Percentiles rank a stretch among this genome's conserved stretches.
phyloP scores from a whole-genome alignment of 345 rosid genomes.

The Citrus cavaleriei region DNA sequence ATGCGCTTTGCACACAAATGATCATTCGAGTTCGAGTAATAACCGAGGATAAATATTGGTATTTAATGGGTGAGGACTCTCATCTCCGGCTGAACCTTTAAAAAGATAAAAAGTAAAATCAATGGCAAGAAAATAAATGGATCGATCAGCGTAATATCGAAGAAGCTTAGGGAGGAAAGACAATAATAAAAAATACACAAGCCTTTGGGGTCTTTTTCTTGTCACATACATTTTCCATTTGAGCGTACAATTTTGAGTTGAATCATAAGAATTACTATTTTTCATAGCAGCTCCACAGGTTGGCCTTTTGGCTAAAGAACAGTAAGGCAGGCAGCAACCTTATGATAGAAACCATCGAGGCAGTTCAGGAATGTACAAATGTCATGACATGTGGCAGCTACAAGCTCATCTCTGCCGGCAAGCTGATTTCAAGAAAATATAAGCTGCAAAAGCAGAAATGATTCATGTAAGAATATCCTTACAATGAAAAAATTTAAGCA shows the following conservation, averaged over 20 bases:
- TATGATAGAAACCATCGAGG: neutral
- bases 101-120: neutral
- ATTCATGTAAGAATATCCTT: neutral
- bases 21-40: too few relatives aligned
- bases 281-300: neutral
- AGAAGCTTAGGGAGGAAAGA: neutral
- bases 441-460: conserved; percentile 48
- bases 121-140: neutral
- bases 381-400: conserved; percentile 17
- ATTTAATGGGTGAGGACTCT: too few relatives aligned
- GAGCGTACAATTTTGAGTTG: neutral
- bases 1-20: too few relatives aligned
- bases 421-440: conserved; percentile 77
- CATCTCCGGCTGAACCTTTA: too few relatives aligned
- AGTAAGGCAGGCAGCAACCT: neutral
- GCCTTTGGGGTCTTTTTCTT: neutral
- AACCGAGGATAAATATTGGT: too few relatives aligned
- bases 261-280: neutral
- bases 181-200: neutral
- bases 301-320: neutral
- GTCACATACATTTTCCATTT: neutral
- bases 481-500: neutral
- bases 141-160: neutral
- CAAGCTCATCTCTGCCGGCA: conserved; percentile 69
- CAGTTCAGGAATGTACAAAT: conserved; percentile 3